These are phyloP conservation scores for Pichia sp. DNA, from an alignment of 1,139 yeast species.

Conservation along the genomic window DNA sequence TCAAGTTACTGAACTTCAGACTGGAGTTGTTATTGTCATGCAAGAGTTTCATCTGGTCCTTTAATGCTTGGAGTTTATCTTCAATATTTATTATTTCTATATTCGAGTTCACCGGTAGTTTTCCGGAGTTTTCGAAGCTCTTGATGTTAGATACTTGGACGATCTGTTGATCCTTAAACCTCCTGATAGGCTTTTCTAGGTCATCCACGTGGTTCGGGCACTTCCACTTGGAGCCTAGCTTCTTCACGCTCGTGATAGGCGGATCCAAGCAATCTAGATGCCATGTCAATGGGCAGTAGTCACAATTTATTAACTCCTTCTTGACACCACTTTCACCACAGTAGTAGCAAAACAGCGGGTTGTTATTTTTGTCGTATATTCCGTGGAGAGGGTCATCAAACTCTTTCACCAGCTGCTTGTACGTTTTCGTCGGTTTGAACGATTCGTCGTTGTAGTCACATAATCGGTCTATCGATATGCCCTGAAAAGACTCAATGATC, in stretches of 20 bases:
- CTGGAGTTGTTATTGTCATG: conserved; percentile 38
- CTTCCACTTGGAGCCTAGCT: conserved; percentile 81
- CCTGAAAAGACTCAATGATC: conserved; percentile 64
- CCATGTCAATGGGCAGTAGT: conserved; percentile 84
- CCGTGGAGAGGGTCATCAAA: conserved; percentile 57
- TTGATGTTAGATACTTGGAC: conserved; percentile 55
- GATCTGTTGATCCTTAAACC: conserved; percentile 51
- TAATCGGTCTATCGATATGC: conserved; percentile 59
- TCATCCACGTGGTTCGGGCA: conserved; percentile 85
- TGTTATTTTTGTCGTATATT: conserved; percentile 60
- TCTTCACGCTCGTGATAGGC: conserved; percentile 71
- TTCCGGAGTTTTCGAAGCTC: conserved; percentile 39
- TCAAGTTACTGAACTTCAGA: conserved; percentile 38
- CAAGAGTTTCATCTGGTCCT: conserved; percentile 33
- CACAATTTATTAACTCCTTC: conserved; percentile 66
- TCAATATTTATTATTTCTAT: conserved; percentile 48
- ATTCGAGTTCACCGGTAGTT: conserved; percentile 55
- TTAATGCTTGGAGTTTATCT: conserved; percentile 28
- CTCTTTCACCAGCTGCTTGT: conserved; percentile 38
- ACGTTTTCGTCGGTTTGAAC: conserved; percentile 47
- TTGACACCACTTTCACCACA: conserved; percentile 70
- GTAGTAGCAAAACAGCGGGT: conserved; percentile 64
- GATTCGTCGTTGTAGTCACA: conserved; percentile 71
- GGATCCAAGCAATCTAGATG: conserved; percentile 84
- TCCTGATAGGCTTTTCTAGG: conserved; percentile 42